Evolutionary conservation across 495 filamentous ascomycete genomes (phyloP).

Genomic region (Antarctomyces pellizariae): DNA sequence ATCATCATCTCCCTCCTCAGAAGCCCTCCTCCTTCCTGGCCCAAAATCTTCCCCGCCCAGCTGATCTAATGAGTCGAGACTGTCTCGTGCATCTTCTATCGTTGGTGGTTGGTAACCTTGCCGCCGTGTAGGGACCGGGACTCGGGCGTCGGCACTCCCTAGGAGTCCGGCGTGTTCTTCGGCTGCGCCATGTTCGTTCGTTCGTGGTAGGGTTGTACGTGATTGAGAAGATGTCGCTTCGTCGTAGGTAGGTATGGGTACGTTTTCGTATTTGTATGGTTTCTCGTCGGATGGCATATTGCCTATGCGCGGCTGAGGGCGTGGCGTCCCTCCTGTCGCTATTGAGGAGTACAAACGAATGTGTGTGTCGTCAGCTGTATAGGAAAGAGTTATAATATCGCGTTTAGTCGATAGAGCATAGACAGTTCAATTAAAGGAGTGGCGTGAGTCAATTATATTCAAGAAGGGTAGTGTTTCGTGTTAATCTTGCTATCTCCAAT

Average conservation of each 20-base stretch:
- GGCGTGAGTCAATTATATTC: no score
- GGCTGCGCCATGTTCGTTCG: conserved; percentile 13
- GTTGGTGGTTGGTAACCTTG: conserved; percentile 14
- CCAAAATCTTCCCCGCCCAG: no score
- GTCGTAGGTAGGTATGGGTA: conserved; percentile 88
- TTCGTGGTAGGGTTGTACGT: conserved; percentile 3
- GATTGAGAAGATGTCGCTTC: conserved; percentile 36
- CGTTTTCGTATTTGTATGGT: conserved; percentile 31
- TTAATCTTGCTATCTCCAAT: no score
- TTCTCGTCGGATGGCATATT: conserved; percentile 36
- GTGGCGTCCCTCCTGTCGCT: no score
- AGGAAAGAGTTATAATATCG: no score
- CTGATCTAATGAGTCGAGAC: conserved; percentile 25
- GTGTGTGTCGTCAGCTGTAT: no score
- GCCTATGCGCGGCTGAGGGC: no score
- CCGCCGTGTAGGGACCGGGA: conserved; percentile 63
- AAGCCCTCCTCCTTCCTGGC: conserved; percentile 16
- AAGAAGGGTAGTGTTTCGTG: no score
- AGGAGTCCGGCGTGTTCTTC: conserved; percentile 14
- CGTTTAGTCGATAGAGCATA: no score
- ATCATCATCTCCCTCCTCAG: conserved; percentile 19
- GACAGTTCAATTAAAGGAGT: no score
- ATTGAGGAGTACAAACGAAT: no score
- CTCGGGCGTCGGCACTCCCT: conserved; percentile 13
- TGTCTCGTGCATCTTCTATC: conserved; percentile 23